Conservation (phyloP, 306 rosid species). For the Corylus avellana region DNA sequence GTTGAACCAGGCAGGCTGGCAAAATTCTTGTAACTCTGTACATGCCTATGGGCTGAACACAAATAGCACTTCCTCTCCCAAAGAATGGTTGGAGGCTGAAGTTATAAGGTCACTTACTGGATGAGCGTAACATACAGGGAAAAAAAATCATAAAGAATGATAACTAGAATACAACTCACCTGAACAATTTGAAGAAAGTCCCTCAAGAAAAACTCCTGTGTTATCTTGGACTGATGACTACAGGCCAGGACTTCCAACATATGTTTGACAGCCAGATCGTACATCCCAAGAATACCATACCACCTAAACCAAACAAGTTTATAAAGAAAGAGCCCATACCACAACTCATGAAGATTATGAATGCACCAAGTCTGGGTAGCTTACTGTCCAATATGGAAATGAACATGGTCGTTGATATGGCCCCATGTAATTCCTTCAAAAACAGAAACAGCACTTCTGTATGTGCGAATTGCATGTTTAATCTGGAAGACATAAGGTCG, state of each 20-base stretch:
- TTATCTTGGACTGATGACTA: constrained; percentile 90
- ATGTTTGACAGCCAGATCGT: constrained; percentile 83
- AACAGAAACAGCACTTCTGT: constrained; percentile 76
- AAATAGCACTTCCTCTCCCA: neutral
- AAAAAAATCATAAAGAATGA: constrained; percentile 1
- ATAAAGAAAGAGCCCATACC: constrained; percentile 25
- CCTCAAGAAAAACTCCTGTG: constrained; percentile 74
- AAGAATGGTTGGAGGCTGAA: neutral
- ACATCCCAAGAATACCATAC: constrained; percentile 89
- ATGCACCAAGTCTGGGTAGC: constrained; percentile 37
- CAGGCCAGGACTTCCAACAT: constrained; percentile 82
- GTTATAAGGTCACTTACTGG: neutral
- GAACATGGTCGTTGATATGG: constrained; percentile 86
- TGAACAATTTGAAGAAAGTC: constrained; percentile 82
- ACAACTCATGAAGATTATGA: constrained; percentile 12
- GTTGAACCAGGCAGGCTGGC: neutral
- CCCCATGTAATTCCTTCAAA: constrained; percentile 84
- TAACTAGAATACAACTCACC: constrained; percentile 54
- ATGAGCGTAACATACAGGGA: neutral
- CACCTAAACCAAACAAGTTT: constrained; percentile 59
- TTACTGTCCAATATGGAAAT: constrained; percentile 96
- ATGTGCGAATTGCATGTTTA: constrained; percentile 94
- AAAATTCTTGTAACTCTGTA: neutral
- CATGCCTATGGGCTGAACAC: neutral
- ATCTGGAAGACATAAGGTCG: constrained; percentile 50